Conservation (phyloP, 768 basidiomycete species). For the Albatrellus ellisii region DNA sequence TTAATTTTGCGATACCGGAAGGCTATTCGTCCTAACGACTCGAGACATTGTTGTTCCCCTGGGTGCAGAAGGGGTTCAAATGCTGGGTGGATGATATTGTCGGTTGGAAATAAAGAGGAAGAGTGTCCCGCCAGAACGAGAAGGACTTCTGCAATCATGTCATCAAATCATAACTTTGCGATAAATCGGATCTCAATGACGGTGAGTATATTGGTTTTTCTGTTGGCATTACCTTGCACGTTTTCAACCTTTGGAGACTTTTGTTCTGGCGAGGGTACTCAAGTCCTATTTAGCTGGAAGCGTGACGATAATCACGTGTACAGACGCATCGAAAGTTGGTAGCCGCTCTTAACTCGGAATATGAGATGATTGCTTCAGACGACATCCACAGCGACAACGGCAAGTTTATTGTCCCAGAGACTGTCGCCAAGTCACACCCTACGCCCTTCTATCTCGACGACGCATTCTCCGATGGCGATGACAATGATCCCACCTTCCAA, state of each 20-base stretch:
- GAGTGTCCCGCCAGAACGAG: slow-evolving; percentile 79
- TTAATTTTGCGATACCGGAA: slow-evolving; percentile 65
- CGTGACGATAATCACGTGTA: too few relatives aligned
- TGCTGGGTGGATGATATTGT: slow-evolving; percentile 44
- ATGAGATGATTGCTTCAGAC: slow-evolving; percentile 5
- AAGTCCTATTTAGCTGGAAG: too few relatives aligned
- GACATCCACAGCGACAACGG: neutral
- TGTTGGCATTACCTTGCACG: too few relatives aligned
- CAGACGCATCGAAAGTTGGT: neutral
- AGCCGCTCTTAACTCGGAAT: neutral
- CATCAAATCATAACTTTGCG: neutral
- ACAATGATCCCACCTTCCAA: slow-evolving; percentile 32
- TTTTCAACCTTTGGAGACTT: too few relatives aligned
- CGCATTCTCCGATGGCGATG: slow-evolving; percentile 50
- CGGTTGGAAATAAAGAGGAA: slow-evolving; percentile 67
- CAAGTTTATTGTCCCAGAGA: neutral
- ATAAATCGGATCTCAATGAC: neutral
- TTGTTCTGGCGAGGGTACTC: too few relatives aligned
- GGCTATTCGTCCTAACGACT: slow-evolving; percentile 64
- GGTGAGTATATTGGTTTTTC: too few relatives aligned
- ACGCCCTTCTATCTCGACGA: slow-evolving; percentile 32
- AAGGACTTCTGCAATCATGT: slow-evolving; percentile 83
- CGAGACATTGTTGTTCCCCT: slow-evolving; percentile 78
- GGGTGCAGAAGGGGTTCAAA: slow-evolving; percentile 72
- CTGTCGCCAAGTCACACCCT: neutral